Percentiles rank a stretch among this genome's conserved stretches.
These are phyloP conservation scores for Chrysanthemum makinoi DNA, from an alignment of 129 eudicot genomes.

Conservation along the genomic window DNA sequence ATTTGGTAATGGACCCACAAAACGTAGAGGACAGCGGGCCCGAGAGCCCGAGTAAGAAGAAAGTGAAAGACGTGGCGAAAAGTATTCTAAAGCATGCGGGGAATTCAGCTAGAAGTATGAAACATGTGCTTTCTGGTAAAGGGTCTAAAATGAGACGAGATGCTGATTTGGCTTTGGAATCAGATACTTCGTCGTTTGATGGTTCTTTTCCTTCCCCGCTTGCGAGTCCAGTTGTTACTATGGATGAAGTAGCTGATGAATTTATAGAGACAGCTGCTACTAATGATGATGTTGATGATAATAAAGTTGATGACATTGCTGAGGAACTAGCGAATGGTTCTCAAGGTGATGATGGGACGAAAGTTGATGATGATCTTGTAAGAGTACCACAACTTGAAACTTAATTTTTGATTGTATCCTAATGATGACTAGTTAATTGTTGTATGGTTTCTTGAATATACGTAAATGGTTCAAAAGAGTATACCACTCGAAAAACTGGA, in stretches of 20 bases:
- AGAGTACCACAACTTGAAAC: constrained; percentile 24
- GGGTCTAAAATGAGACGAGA: constrained; percentile 42
- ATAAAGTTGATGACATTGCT: background rate
- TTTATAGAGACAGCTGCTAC: background rate
- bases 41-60: constrained; percentile 38
- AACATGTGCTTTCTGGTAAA: constrained; percentile 50
- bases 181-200: constrained; percentile 53
- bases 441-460: constrained; percentile 20
- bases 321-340: constrained; percentile 17
- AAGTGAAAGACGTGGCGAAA: constrained; percentile 57
- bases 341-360: constrained; percentile 6
- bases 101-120: constrained; percentile 65
- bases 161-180: constrained; percentile 38
- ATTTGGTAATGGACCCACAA: constrained; percentile 43
- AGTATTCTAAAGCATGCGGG: constrained; percentile 65
- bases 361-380: constrained; percentile 1
- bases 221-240: background rate
- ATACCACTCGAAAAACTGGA: constrained; percentile 56
- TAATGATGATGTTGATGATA: background rate
- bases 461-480: constrained; percentile 25
- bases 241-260: constrained; percentile 18
- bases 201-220: constrained; percentile 46
- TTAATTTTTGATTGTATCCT: background rate
- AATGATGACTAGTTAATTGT: constrained; percentile 38
- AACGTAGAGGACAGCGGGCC: constrained; percentile 35